Evolutionary conservation across 306 rosid genomes (phyloP).

Genomic region (Hippophae rhamnoides): DNA sequence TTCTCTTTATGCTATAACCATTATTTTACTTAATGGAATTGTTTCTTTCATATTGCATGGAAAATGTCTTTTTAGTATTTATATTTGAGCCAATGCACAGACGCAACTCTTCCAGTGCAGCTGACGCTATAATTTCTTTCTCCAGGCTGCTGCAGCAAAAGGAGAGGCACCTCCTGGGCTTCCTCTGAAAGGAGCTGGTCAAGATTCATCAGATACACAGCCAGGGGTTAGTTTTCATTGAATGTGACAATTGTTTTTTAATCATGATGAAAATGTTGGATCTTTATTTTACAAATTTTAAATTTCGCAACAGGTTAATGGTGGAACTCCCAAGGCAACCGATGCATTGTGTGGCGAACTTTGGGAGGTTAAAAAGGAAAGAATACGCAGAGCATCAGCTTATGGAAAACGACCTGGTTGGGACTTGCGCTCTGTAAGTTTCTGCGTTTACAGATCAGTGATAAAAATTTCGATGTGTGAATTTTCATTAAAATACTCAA

Average conservation of each 20-base stretch:
- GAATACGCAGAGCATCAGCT: constrained; percentile 70
- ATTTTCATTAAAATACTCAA: no score
- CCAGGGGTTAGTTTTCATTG: constrained; percentile 38
- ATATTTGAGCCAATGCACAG: not conserved
- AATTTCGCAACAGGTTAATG: constrained; percentile 50
- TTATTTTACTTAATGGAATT: constrained; percentile 9
- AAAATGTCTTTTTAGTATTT: no score
- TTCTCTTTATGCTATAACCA: constrained; percentile 4
- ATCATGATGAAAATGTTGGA: not conserved
- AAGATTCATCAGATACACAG: constrained; percentile 83
- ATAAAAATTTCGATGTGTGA: no score
- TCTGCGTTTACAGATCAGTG: not conserved
- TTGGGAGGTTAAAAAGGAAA: constrained; percentile 86
- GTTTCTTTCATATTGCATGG: constrained; percentile 5
- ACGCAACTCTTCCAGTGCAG: not conserved
- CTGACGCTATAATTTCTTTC: constrained; percentile 20
- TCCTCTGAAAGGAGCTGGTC: constrained; percentile 95
- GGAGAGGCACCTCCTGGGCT: constrained; percentile 99
- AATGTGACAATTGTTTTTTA: constrained; percentile 12
- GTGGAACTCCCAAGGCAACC: constrained; percentile 72
- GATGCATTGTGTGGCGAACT: constrained; percentile 97
- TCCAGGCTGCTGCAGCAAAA: constrained; percentile 97
- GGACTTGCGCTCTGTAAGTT: constrained; percentile 94
- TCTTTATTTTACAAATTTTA: constrained; percentile 18
- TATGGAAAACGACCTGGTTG: constrained; percentile 75